Conservation (phyloP, 805 yeast species). For the Komagataella mondaviorum region DNA sequence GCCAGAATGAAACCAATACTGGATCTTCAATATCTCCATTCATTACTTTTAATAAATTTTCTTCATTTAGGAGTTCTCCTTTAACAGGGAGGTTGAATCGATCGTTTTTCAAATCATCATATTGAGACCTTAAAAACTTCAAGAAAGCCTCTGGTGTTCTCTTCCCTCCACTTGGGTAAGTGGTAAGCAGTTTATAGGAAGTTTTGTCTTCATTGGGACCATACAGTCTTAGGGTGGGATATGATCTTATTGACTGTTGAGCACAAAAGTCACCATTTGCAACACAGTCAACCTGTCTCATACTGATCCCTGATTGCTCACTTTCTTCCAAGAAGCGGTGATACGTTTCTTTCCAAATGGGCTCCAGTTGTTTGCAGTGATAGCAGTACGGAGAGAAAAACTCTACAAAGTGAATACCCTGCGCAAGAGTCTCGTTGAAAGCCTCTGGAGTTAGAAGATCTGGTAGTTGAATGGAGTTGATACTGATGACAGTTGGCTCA, state of each 20-base stretch:
- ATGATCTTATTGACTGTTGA: conserved; percentile 46
- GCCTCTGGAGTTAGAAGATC: conserved; percentile 30
- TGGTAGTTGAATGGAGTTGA: conserved; percentile 23
- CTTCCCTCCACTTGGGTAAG: conserved; percentile 32
- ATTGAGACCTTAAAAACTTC: conserved; percentile 41
- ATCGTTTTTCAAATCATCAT: conserved; percentile 28
- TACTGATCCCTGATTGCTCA: conserved; percentile 27
- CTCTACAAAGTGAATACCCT: conserved; percentile 65
- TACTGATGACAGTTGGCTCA: background rate
- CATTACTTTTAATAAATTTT: conserved; percentile 26
- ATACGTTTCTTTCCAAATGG: conserved; percentile 68
- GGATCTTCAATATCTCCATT: conserved; percentile 46
- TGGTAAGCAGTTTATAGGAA: conserved; percentile 21
- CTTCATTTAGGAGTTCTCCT: conserved; percentile 19
- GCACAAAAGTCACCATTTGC: conserved; percentile 78
- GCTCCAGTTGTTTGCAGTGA: conserved; percentile 73
- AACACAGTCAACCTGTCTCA: conserved; percentile 78
- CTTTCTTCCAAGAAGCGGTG: conserved; percentile 34
- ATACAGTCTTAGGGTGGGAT: conserved; percentile 63
- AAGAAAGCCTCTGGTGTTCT: conserved; percentile 36
- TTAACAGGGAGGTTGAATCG: conserved; percentile 24
- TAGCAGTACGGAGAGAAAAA: conserved; percentile 83
- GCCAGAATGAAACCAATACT: conserved; percentile 52
- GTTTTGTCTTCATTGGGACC: conserved; percentile 34
- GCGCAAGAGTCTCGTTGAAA: conserved; percentile 34